Evolutionary conservation across 1,284 basidiomycete species (phyloP), one percentile per base, ranked within the genome.

Genomic region (Austroboletus olivaceoglutinosus): DNA sequence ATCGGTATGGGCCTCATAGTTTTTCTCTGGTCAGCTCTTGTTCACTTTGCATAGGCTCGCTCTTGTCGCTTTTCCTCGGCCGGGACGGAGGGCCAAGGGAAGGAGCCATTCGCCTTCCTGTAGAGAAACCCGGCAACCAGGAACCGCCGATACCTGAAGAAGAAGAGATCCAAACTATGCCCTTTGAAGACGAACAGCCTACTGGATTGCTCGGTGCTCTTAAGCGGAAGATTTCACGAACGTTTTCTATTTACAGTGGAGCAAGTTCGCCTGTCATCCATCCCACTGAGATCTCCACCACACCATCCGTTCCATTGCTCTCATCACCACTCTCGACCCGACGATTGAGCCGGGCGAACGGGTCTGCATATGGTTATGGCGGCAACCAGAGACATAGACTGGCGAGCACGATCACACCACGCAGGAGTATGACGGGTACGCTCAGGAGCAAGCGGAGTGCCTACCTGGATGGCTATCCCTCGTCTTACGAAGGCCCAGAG

Each of bases 61-160:
- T 97, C 43, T 76, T 99, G 23, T 85, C 87, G 1, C 84, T 94
- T 53, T 97, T 98, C 75, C 82, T 99, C 42, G 90, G 86, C 16
- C 86, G 81, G 57, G 93, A 99, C 65, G 95, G 92, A 50, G 93
- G 94, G 25, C 89, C 92, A 21, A 81, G 90, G 34, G 82, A 88
- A 53, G 92, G 93, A 10, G 80, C 83, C 1, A 95, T 98, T 58
- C 83, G 82, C 25, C 81, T 98, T 11, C 77, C 82, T 5, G 76
- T 79, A 0, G 91, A 93, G 67, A 94, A 95, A 69, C 69, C 70
- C 29, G 70, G 73, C 42, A 59, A 59, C 18, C 57, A 61, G 19
- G 73, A 76, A 34, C 68, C 73, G 8, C 60, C 74, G n/a, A 82
- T 85, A 57, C 79, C 76, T 25, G 84, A 87, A 58, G 86, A 87